Base-by-base conservation (phyloP, 2,329 filamentous ascomycete species). In the Bipolaris victoriae region DNA sequence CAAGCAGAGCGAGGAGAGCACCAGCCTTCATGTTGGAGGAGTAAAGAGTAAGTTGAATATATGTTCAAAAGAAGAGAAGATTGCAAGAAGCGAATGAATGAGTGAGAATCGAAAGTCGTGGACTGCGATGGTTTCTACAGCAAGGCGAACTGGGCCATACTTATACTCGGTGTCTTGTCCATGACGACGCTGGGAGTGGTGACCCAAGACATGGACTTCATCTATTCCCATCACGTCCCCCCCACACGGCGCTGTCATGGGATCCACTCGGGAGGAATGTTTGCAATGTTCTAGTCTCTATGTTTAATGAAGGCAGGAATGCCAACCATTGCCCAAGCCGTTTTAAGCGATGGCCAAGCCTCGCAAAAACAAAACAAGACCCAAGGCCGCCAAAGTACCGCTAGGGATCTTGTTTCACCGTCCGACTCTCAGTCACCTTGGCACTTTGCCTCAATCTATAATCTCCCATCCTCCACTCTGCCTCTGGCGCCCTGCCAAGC, bases 1-100 rank as follows among this genome's bases (percentile, higher is more conserved):
- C 65, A 56, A 69, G 60, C 29, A 76, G 49, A 20, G 69, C 63
- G 44, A 70, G 45, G 47, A 76, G 54, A 51, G 62, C 43, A 57
- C 65, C 55, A 51, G 65, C 54, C 67, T 74, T 73, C 73, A 75
- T 75, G 31, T 41, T 69, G 64, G 16, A 41, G 45, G 39, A 49
- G 48, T 54, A 53, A 52, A 47, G 31, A 54, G 50, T 22, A 26
- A 39, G 31, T 44, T 50, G 26, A 55, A 54, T 52, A 56, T 56
- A 44, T 43, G 40, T 57, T 47, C 41, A 57, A 55, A 51, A 41
- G 51, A 58, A 62, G 46, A 16, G 55, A 61, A 58, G 39, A 46
- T 55, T 46, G 44, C 36, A 39, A 49, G 44, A 49, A 55, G 36
- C 47, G 51, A 63, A 46, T 49, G 58, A 18, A 48, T 22, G 24